A percentile compares a stretch with the other conserved stretches of the same genome.
These are phyloP conservation scores for Chlamydomonas urium DNA, from an alignment of 139 green algal species.

Conservation along the genomic window DNA sequence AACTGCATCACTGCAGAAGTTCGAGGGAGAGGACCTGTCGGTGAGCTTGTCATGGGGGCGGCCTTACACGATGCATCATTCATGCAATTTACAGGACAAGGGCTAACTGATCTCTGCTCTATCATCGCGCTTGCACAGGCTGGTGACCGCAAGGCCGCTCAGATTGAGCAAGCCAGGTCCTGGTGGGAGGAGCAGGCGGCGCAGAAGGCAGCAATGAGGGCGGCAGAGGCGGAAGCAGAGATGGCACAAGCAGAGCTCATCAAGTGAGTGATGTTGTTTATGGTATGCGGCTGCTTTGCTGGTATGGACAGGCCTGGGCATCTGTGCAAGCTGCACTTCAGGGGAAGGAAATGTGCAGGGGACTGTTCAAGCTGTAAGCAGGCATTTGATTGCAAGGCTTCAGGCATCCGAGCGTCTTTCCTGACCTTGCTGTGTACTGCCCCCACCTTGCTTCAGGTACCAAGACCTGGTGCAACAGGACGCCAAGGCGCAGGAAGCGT, in stretches of 20 bases:
- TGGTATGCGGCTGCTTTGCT: too few relatives aligned
- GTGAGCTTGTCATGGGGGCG: slow-evolving; percentile 18
- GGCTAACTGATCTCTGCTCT: too few relatives aligned
- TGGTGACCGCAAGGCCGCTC: slow-evolving; percentile 43
- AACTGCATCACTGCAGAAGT: slow-evolving; percentile 55
- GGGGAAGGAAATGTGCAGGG: too few relatives aligned
- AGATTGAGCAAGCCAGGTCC: slow-evolving; percentile 54
- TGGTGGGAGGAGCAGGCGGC: slow-evolving; percentile 65
- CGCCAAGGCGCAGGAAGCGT: slow-evolving; percentile 25
- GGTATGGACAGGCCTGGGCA: too few relatives aligned
- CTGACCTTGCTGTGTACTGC: too few relatives aligned
- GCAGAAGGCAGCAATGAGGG: slow-evolving; percentile 37
- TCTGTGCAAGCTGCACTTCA: too few relatives aligned
- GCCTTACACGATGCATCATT: too few relatives aligned
- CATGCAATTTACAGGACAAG: too few relatives aligned
- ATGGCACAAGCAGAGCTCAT: slow-evolving; percentile 40
- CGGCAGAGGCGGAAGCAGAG: slow-evolving; percentile 33
- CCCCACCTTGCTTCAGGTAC: too few relatives aligned
- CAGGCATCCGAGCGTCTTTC: not conserved
- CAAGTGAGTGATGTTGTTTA: slow-evolving; percentile 21
- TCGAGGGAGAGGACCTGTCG: slow-evolving; percentile 69
- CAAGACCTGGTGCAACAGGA: slow-evolving; percentile 39
- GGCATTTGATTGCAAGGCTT: not conserved
- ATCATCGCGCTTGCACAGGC: slow-evolving; percentile 37
- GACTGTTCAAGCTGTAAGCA: too few relatives aligned